Base-by-base conservation (phyloP, 441 rosid genomes). In the Adansonia grandidieri region DNA sequence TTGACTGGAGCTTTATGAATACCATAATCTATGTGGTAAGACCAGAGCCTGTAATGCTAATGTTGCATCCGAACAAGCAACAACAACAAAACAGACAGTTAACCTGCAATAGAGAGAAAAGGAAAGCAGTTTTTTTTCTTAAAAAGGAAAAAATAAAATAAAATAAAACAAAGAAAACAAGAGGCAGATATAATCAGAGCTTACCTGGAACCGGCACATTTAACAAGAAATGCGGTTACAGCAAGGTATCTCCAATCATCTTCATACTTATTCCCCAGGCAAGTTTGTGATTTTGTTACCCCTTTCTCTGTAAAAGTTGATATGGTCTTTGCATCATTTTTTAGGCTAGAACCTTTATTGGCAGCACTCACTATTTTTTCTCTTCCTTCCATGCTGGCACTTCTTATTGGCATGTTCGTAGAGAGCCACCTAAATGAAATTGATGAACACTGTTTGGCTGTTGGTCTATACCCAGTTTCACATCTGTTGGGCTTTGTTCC, bases 221-320 rank as follows among this genome's bases (percentile, higher is more conserved):
- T 94, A 71, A 93, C 96, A 71, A 93, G 94, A 90, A 96, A 96
- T 58, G 97, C 91, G 67, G 98, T 94, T 79, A 95, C 93, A 22
- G 98, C 96, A 72, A 96, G 85, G 87, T 93, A 92, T 92, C 99
- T 92, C 97, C 97, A 93, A 82, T 94, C 99, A 85, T 94, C 97
- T 84, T 93, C 98, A 81, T 71, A 81, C 58, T 80, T 90, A 80
- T 87, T 90, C 72, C 75, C 82, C 81, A 28, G 77, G 74, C 50
- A 76, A 73, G n/a, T 37, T 84, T 83, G 79, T 62, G 81, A 71
- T 2, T 81, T 78, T 15, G 61, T 40, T 61, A 66, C 84, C 61
- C 48, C 65, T 51, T 81, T 84, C 73, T 80, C 86, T 4, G 53
- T 68, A 32, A 79, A 13, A 76, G 32, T 48, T 48, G 86, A 71